Evolutionary conservation across 78 protist species (phyloP).

Genomic region (Speleostelium caveatum): DNA sequence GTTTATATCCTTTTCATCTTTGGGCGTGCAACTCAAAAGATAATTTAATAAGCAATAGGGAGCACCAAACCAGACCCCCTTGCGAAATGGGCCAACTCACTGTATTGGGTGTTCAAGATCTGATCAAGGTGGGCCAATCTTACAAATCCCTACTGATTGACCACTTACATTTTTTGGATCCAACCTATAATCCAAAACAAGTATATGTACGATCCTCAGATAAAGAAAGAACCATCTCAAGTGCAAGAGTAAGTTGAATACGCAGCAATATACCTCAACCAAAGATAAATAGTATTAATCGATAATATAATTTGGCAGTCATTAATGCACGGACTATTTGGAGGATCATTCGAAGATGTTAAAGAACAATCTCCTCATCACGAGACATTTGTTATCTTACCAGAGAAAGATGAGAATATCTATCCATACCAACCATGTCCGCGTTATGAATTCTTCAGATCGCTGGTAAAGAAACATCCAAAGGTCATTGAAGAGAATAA

Average conservation of each 20-base stretch:
- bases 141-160: conserved; percentile 33
- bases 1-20: conserved; percentile 15
- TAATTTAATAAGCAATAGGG: conserved; percentile 30
- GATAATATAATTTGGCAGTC: background rate
- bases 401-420: conserved; percentile 54
- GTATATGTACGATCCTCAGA: conserved; percentile 42
- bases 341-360: conserved; percentile 52
- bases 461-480: conserved; percentile 32
- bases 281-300: too few species aligned
- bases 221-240: conserved; percentile 43
- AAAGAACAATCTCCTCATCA: conserved; percentile 57
- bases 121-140: conserved; percentile 43
- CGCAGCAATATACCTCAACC: too few species aligned
- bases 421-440: conserved; percentile 35
- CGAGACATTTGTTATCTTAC: conserved; percentile 5
- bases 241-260: conserved; percentile 15
- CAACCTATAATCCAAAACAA: conserved; percentile 11
- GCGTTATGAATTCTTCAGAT: conserved; percentile 18
- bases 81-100: conserved; percentile 58
- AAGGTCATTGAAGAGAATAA: conserved; percentile 21
- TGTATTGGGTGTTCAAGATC: conserved; percentile 35
- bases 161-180: conserved; percentile 12
- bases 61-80: conserved; percentile 2
- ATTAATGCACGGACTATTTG: conserved; percentile 73
- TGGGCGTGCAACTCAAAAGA: conserved; percentile 62